Percentiles rank a stretch among this genome's conserved stretches.
phyloP scores from a whole-genome alignment of 805 yeast genomes.

The Yamadazyma philogaea region DNA sequence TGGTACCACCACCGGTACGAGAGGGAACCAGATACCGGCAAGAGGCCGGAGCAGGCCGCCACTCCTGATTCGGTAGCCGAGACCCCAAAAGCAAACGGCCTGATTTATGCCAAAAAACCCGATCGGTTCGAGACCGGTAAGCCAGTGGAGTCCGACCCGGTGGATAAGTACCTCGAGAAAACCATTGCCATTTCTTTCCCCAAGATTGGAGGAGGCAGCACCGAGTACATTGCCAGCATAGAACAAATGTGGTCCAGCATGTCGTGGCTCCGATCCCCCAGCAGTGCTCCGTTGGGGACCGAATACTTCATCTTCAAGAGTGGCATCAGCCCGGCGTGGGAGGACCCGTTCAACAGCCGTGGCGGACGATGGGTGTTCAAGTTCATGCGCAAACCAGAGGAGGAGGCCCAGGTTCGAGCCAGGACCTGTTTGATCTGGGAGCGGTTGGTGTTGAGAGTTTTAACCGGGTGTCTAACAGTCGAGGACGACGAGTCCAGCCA shows the following conservation, averaged over 20 bases:
- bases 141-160: not conserved
- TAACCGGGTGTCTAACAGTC: constrained; percentile 50
- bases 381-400: constrained; percentile 34
- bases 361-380: constrained; percentile 67
- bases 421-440: constrained; percentile 51
- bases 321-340: constrained; percentile 66
- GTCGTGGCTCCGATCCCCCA: constrained; percentile 35
- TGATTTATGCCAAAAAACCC: too few relatives aligned
- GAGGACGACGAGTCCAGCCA: constrained; percentile 19
- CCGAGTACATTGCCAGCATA: constrained; percentile 39
- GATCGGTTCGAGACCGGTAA: too few relatives aligned
- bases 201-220: constrained; percentile 16
- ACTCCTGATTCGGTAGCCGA: too few relatives aligned
- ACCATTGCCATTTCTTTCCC: constrained; percentile 44
- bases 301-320: constrained; percentile 57
- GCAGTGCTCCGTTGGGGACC: constrained; percentile 42
- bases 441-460: constrained; percentile 47
- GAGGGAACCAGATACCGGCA: constrained; percentile 3
- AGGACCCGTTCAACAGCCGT: constrained; percentile 55
- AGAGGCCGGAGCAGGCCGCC: constrained; percentile 16
- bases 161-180: constrained; percentile 38
- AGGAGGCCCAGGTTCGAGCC: constrained; percentile 22
- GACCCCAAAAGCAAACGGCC: too few relatives aligned
- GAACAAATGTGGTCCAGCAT: constrained; percentile 54
- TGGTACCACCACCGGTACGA: constrained; percentile 44